These are phyloP conservation scores for Serendipita vermifera DNA, from an alignment of 768 basidiomycete genomes.

Conservation along the genomic window DNA sequence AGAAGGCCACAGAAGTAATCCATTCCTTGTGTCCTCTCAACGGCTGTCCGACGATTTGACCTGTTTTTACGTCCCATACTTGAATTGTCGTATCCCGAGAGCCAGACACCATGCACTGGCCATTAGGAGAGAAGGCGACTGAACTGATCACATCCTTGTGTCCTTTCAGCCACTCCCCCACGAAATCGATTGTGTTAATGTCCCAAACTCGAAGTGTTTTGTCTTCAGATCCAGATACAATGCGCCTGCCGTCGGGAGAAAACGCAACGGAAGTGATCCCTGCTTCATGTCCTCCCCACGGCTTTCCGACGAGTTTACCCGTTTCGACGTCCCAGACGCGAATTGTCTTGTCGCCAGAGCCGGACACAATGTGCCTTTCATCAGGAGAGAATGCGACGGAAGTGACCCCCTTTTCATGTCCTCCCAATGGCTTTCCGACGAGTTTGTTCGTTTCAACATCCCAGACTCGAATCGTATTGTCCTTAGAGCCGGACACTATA, in stretches of 20 bases:
- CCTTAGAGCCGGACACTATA: no score
- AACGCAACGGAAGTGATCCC: constrained; percentile 16
- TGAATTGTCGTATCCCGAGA: constrained; percentile 18
- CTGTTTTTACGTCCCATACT: constrained; percentile 15
- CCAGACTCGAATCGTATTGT: constrained; percentile 16
- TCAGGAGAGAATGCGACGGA: constrained; percentile 12
- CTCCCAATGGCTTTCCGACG: not conserved
- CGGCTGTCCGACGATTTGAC: constrained; percentile 10
- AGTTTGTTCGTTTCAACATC: constrained; percentile 17
- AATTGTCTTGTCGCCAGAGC: constrained; percentile 10
- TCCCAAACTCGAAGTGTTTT: no score
- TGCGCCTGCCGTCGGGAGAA: constrained; percentile 13
- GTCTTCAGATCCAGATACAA: constrained; percentile 24
- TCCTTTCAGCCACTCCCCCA: constrained; percentile 20
- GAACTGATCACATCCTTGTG: constrained; percentile 21
- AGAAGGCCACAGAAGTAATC: constrained; percentile 11
- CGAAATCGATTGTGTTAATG: constrained; percentile 18
- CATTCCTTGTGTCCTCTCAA: not conserved
- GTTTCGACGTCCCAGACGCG: constrained; percentile 18
- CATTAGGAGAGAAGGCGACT: constrained; percentile 24
- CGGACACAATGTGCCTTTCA: not conserved
- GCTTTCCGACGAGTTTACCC: constrained; percentile 17
- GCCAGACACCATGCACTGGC: constrained; percentile 18
- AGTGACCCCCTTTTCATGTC: not conserved
- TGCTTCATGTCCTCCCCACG: constrained; percentile 16